These are phyloP conservation scores for Ogataea glucozyma DNA, from an alignment of 805 yeast genomes.

Conservation along the genomic window DNA sequence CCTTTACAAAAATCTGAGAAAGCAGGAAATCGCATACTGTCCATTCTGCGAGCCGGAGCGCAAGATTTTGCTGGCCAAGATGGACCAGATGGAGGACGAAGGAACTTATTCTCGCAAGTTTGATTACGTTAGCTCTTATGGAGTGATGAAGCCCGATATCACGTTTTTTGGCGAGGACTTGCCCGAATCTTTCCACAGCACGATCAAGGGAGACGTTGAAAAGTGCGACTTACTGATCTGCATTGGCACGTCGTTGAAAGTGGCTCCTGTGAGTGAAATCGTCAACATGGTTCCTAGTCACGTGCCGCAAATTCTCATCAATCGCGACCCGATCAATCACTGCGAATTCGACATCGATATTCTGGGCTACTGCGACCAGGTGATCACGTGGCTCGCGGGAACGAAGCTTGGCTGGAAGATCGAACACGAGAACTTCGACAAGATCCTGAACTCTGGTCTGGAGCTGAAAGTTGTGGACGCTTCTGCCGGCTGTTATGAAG, in stretches of 20 bases:
- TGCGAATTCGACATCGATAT: conserved; percentile 77
- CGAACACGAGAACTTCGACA: conserved; percentile 51
- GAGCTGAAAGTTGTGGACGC: conserved; percentile 32
- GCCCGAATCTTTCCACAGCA: conserved; percentile 66
- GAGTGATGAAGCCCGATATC: conserved; percentile 90
- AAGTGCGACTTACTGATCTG: conserved; percentile 79
- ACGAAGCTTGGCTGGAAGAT: conserved; percentile 58
- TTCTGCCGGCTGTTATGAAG: conserved; percentile 36
- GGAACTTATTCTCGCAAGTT: conserved; percentile 31
- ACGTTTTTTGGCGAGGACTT: conserved; percentile 88
- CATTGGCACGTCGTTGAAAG: conserved; percentile 89
- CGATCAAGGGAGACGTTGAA: conserved; percentile 56
- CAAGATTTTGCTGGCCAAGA: conserved; percentile 27
- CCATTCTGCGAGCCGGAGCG: conserved; percentile 59
- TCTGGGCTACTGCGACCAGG: conserved; percentile 83
- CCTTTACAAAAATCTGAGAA: conserved; percentile 59
- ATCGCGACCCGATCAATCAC: conserved; percentile 73
- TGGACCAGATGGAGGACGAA: conserved; percentile 35
- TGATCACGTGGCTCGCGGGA: conserved; percentile 62
- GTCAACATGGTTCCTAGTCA: conserved; percentile 69
- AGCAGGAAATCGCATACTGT: conserved; percentile 67
- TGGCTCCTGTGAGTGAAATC: conserved; percentile 87
- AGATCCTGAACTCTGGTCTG: conserved; percentile 36
- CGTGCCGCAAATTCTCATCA: conserved; percentile 82
- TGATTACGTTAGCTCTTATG: conserved; percentile 52